phyloP scores from a whole-genome alignment of 805 yeast species.

The Saccharomyces eubayanus region DNA sequence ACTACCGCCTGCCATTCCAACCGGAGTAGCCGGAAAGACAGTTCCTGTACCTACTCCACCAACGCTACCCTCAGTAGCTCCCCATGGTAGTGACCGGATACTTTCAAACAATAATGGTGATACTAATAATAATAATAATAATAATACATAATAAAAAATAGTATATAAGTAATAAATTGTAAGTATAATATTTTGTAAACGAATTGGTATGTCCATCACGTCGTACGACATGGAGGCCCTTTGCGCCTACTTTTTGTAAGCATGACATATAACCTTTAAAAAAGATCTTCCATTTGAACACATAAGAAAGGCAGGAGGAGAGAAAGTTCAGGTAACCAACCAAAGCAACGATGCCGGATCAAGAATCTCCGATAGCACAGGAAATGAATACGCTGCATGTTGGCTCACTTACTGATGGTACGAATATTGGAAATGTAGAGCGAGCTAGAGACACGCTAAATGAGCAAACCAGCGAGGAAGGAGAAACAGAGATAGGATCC shows the following conservation, averaged over 20 bases:
- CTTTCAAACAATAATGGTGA: background rate
- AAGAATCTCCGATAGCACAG: background rate
- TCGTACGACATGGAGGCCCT: background rate
- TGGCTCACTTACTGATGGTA: background rate
- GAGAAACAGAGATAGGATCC: background rate
- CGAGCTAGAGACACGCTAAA: background rate
- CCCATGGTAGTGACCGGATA: slow-evolving; percentile 1
- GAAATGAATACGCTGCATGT: background rate
- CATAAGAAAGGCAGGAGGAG: background rate
- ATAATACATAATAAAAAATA: background rate
- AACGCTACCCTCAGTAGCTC: background rate
- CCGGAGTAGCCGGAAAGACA: background rate
- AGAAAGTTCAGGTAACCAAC: background rate
- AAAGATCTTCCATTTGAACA: background rate
- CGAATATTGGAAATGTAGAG: background rate
- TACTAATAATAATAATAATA: background rate
- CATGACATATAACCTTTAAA: background rate
- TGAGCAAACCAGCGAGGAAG: background rate
- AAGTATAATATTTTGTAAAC: background rate
- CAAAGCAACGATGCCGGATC: background rate
- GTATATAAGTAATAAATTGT: background rate
- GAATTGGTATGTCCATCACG: background rate
- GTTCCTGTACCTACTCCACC: background rate
- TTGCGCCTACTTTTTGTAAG: background rate
- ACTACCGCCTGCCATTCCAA: background rate